phyloP scores from a whole-genome alignment of 371 early-diverging fungal genomes.

The Mucor mucedo region DNA sequence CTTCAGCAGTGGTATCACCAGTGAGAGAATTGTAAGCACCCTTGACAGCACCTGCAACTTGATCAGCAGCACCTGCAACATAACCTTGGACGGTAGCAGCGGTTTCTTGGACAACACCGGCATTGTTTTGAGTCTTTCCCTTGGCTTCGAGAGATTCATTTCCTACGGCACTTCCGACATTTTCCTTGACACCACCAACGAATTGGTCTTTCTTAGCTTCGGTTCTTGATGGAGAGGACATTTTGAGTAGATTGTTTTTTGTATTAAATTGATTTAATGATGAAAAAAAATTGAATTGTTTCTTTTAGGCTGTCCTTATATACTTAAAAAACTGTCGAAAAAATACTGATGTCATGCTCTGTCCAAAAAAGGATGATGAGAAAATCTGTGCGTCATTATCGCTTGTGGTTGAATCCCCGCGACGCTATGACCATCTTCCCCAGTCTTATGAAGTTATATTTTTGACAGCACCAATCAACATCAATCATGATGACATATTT shows the following conservation, averaged over 20 bases:
- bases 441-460: too few species aligned
- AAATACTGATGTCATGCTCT: too few species aligned
- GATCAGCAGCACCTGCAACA: slow-evolving; percentile 5
- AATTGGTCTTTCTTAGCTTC: slow-evolving; percentile 29
- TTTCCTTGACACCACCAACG: slow-evolving; percentile 30
- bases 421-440: too few species aligned
- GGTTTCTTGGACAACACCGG: slow-evolving; percentile 21
- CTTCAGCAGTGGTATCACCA: too few species aligned
- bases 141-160: slow-evolving; percentile 45
- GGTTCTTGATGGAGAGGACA: slow-evolving; percentile 20
- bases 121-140: slow-evolving; percentile 30
- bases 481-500: too few species aligned
- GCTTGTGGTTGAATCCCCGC: too few species aligned
- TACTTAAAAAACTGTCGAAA: background rate
- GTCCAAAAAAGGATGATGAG: too few species aligned
- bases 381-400: too few species aligned
- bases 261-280: slow-evolving; percentile 1
- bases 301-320: background rate
- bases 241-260: background rate
- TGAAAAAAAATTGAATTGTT: background rate
- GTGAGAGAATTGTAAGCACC: too few species aligned
- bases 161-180: slow-evolving; percentile 41
- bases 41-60: too few species aligned
- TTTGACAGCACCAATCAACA: too few species aligned
- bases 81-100: slow-evolving; percentile 23